Evolutionary conservation across 75 land plant species (phyloP).

Genomic region (Adiantum capillusveneris): DNA sequence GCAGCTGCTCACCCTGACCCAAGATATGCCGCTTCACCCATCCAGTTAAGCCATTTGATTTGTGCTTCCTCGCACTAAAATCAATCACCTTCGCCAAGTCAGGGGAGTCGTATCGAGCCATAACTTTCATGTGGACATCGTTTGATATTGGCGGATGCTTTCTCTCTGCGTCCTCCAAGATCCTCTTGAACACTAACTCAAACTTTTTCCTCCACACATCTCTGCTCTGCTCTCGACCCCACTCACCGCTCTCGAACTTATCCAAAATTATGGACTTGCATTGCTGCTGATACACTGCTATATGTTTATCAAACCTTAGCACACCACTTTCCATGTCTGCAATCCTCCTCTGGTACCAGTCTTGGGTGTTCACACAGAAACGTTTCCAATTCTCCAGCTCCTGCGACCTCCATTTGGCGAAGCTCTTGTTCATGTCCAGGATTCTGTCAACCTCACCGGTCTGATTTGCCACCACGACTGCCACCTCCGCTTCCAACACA

Average conservation of each 20-base stretch:
- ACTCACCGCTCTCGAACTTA: neutral
- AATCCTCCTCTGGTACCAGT: neutral
- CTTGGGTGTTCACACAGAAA: neutral
- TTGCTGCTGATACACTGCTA: neutral
- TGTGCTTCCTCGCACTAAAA: neutral
- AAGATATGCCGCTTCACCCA: too few relatives aligned
- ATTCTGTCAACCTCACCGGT: neutral
- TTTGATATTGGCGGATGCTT: neutral
- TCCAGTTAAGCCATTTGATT: neutral
- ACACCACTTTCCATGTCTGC: constrained; percentile 8
- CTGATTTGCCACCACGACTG: neutral
- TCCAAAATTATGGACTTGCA: neutral
- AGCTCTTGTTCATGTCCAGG: neutral
- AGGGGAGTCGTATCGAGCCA: neutral
- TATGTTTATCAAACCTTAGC: neutral
- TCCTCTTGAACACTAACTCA: neutral
- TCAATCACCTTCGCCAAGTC: neutral
- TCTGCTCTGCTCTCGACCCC: neutral
- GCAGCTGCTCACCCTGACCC: too few relatives aligned
- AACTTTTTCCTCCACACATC: too few relatives aligned
- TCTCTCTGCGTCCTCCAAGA: neutral
- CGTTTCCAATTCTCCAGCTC: neutral
- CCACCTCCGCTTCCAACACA: neutral
- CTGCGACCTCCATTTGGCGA: constrained; percentile 2
- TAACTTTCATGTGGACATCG: neutral